Evolutionary conservation across 345 rosid genomes (phyloP), one percentile per base, ranked within the genome.

Genomic region (Ceriops decandra): DNA sequence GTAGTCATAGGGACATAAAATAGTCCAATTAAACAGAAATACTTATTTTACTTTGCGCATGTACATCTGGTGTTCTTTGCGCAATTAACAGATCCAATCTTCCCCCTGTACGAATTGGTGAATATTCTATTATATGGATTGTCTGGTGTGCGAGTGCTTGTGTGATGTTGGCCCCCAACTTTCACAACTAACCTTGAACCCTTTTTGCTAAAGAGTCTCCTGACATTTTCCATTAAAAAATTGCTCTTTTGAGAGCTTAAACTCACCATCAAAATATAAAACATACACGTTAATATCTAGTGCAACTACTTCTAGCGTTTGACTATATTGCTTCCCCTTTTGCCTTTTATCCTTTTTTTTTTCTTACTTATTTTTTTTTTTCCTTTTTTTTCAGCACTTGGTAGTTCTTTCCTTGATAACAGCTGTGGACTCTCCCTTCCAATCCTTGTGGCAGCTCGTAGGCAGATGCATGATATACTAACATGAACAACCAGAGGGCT

Each of bases 51-150:
- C 33, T 31, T 31, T 31, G 5, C 33, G 0, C 0, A 31, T 31
- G 6, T 31, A 31, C 33, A 31, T 31, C 33, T 31, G 51, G 65
- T 64, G 71, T 72, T 9, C 74, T 76, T 73, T 66, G 82, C 81
- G 59, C 47, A 67, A 61, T 62, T 51, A 73, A 60, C 77, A 72
- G 77, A 77, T 73, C 70, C 68, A 68, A 30, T 33, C 30, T 54
- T 54, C 15, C 36, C 36, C 53, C 46, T 21, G 13, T 60, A 51
- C 35, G 71, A 56, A 64, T 52, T 10, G 64, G 26, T 74, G 76
- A 79, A 74, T 74, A 82, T 79, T 68, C 64, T 74, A 66, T 49
- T 26, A 53, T 60, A 31, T 69, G 66, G 35, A 71, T 63, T 60
- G 46, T 57, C 22, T 54, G 58, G 27, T 54, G 58, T 54, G 42